Percentiles rank a stretch among this genome's conserved stretches.
phyloP scores from a whole-genome alignment of 2,329 filamentous ascomycete genomes.

The Raffaelea arxii region DNA sequence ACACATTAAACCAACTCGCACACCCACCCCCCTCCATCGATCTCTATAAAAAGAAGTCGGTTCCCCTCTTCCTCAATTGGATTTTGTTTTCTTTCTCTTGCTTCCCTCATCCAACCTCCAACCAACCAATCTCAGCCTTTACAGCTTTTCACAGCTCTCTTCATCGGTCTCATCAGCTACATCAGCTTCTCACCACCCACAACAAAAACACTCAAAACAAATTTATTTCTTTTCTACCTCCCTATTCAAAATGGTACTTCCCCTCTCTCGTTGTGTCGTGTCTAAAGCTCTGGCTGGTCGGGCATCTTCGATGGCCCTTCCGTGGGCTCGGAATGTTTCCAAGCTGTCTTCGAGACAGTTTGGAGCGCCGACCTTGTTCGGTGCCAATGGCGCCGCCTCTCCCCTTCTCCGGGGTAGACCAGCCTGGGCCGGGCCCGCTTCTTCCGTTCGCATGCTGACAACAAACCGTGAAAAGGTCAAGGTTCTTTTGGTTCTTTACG shows the following conservation, averaged over 20 bases:
- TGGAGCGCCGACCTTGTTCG: background rate
- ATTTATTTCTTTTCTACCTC: background rate
- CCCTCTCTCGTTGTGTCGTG: background rate
- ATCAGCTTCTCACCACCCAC: background rate
- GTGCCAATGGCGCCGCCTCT: background rate
- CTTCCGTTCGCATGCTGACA: constrained; percentile 51
- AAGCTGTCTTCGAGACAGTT: background rate
- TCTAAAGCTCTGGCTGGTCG: constrained; percentile 5
- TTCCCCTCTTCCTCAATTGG: background rate
- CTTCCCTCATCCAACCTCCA: background rate
- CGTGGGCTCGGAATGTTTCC: background rate
- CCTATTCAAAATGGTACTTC: constrained; percentile 10
- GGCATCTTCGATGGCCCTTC: background rate
- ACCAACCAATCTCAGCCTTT: background rate
- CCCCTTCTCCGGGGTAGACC: background rate
- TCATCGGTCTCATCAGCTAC: background rate
- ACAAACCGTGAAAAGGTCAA: constrained; percentile 63
- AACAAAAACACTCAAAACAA: background rate
- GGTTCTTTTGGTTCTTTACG: constrained; percentile 89
- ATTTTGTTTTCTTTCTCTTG: background rate
- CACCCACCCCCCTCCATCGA: background rate
- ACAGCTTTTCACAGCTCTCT: background rate
- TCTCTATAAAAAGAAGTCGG: background rate
- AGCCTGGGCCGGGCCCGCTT: constrained; percentile 17
- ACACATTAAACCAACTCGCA: no score